Base-by-base conservation (phyloP, 192 early-diverging fungal genomes). In the Coemansia sp. region DNA sequence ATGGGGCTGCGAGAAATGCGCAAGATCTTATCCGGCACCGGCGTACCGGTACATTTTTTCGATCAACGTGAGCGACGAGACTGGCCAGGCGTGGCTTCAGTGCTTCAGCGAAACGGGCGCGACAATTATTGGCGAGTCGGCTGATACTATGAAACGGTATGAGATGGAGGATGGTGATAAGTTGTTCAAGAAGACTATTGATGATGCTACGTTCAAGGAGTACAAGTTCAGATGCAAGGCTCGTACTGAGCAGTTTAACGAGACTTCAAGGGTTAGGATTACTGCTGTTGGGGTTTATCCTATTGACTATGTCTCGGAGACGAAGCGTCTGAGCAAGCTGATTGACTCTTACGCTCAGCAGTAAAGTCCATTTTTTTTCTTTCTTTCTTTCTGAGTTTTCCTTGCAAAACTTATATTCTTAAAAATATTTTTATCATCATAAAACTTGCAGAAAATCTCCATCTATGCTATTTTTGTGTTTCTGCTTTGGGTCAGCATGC, bases 1-100 rank as follows among this genome's bases (percentile, higher is more conserved):
- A 30, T 99, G 95, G 95, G 68, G 93, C 56, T 99, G 97, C 71
- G 96, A 96, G 61, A 95, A 94, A 69, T 97, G 95, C 72, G 76
- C 91, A 61, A 84, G 84, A 56, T 72, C 83, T 4, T 90, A 79
- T 69, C 83, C 87, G 12, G 82, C 71, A 2, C 95, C 95, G 14
- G 77, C 88, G 8, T 91, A 94, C 83, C 80, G 94, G 71, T 98
- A 96, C 69, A 87, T 98, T 36, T 75, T 95, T 62, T 82, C 84
- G 12, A 42, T 89, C 38, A 87, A 83, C 56, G 76, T 92, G 20
- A 77, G 83, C 54, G 97, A 99, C 68, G 80, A 89, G 33, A 90
- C 92, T 1, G 91, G 91, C 30, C 87, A 91, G 65, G 69, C 83
- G 31, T 98, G 91, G 91, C 63, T 97, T 34, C 84, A 86, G 60